Evolutionary conservation across 2,329 filamentous ascomycete genomes (phyloP).

Genomic region (Xylaria sp.): DNA sequence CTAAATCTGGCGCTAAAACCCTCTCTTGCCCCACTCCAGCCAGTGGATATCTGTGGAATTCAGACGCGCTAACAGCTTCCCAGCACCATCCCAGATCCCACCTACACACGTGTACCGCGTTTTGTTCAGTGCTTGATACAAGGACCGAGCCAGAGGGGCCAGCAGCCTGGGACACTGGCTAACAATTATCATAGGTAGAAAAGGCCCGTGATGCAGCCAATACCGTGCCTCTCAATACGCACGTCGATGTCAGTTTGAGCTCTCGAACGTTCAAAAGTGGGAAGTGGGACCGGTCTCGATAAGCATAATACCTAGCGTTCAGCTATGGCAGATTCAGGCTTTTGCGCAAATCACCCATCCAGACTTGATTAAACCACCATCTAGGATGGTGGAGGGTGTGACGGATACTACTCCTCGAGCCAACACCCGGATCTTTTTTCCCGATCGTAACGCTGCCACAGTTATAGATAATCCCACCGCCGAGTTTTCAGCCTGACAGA

Average conservation of each 20-base stretch:
- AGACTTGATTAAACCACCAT: constrained; percentile 1
- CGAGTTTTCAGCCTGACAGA: background rate
- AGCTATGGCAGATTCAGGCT: background rate
- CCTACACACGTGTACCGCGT: constrained; percentile 12
- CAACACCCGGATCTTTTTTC: background rate
- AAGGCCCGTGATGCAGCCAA: background rate
- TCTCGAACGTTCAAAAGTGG: constrained; percentile 3
- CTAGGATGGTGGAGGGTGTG: background rate
- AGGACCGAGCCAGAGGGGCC: background rate
- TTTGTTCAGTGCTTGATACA: constrained; percentile 10
- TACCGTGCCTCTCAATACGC: background rate
- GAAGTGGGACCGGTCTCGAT: background rate
- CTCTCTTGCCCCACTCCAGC: background rate
- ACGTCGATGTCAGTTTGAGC: background rate
- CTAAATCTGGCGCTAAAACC: constrained; percentile 1
- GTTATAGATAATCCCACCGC: background rate
- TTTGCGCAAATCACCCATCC: constrained; percentile 1
- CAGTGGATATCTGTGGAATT: background rate
- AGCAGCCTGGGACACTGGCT: background rate
- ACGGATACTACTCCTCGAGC: background rate
- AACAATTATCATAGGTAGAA: constrained; percentile 4
- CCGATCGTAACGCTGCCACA: background rate
- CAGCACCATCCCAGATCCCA: constrained; percentile 1
- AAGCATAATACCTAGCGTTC: background rate
- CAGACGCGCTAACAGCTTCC: background rate